Conservation (phyloP, 1,139 yeast species). For the Protomyces pachydermus region DNA sequence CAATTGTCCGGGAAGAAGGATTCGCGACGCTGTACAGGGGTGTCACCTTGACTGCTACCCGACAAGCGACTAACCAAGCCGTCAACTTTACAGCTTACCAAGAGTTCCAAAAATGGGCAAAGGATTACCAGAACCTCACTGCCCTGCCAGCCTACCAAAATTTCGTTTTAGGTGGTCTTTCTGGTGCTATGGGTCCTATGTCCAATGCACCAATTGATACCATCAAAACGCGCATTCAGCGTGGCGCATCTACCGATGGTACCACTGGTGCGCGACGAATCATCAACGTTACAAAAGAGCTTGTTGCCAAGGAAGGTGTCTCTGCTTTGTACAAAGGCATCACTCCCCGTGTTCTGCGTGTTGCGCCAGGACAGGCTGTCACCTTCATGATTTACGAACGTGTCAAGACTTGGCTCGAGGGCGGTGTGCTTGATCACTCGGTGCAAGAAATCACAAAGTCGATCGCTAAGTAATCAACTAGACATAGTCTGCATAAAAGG, state of each 20-base stretch:
- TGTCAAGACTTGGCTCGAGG: slow-evolving; percentile 66
- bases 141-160: slow-evolving; percentile 89
- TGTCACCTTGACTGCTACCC: slow-evolving; percentile 89
- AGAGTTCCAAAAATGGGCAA: slow-evolving; percentile 67
- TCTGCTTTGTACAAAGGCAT: slow-evolving; percentile 91
- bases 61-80: slow-evolving; percentile 98
- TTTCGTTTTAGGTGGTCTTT: slow-evolving; percentile 78
- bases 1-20: slow-evolving; percentile 88
- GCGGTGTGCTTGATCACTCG: slow-evolving; percentile 12
- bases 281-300: slow-evolving; percentile 69
- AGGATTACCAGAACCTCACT: slow-evolving; percentile 54
- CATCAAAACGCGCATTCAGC: slow-evolving; percentile 93
- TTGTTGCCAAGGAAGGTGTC: slow-evolving; percentile 83
- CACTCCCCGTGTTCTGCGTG: slow-evolving; percentile 95
- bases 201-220: slow-evolving; percentile 97
- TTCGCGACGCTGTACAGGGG: slow-evolving; percentile 85
- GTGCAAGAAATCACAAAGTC: background rate
- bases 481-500: background rate
- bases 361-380: slow-evolving; percentile 98
- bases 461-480: background rate
- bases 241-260: slow-evolving; percentile 64
- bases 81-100: slow-evolving; percentile 96
- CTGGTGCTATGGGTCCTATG: slow-evolving; percentile 97
- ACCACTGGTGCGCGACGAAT: slow-evolving; percentile 75
- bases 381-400: slow-evolving; percentile 94